Percentiles rank a stretch among this genome's conserved stretches.
These are phyloP conservation scores for Beta lomatogona DNA, from an alignment of 179 eudicot genomes.

Conservation along the genomic window DNA sequence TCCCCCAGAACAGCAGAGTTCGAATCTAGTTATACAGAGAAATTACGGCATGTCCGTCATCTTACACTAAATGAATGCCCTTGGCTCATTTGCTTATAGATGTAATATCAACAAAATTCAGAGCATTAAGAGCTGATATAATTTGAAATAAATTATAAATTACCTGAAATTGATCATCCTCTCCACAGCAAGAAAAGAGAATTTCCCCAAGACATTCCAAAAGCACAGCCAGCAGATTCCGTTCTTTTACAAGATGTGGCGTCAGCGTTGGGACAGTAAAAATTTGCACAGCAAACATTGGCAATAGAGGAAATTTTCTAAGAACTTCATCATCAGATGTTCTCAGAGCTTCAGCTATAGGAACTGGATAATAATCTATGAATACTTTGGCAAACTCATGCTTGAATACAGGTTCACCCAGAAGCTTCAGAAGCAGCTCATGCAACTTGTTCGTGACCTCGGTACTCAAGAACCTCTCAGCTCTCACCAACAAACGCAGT, in stretches of 20 bases:
- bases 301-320: constrained; percentile 57
- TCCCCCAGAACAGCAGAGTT: neutral
- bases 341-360: constrained; percentile 59
- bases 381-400: constrained; percentile 85
- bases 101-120: neutral
- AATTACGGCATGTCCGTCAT: neutral
- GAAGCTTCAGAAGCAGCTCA: constrained; percentile 83
- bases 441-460: constrained; percentile 68
- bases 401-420: constrained; percentile 85
- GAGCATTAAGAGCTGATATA: neutral
- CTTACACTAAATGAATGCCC: neutral
- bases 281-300: constrained; percentile 89
- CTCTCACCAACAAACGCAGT: constrained; percentile 67
- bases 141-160: neutral
- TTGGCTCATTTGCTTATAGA: neutral
- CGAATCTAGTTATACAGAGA: neutral
- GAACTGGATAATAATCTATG: constrained; percentile 65
- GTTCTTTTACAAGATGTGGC: constrained; percentile 84
- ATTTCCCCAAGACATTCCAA: constrained; percentile 71
- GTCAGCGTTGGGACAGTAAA: constrained; percentile 93
- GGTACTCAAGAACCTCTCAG: constrained; percentile 66
- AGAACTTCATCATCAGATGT: constrained; percentile 48
- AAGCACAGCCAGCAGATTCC: constrained; percentile 65
- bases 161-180: constrained; percentile 84
- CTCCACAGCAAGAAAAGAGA: constrained; percentile 63